These are phyloP conservation scores for Cercospora zeae-maydis DNA, from an alignment of 2,329 filamentous ascomycete species.

Conservation along the genomic window DNA sequence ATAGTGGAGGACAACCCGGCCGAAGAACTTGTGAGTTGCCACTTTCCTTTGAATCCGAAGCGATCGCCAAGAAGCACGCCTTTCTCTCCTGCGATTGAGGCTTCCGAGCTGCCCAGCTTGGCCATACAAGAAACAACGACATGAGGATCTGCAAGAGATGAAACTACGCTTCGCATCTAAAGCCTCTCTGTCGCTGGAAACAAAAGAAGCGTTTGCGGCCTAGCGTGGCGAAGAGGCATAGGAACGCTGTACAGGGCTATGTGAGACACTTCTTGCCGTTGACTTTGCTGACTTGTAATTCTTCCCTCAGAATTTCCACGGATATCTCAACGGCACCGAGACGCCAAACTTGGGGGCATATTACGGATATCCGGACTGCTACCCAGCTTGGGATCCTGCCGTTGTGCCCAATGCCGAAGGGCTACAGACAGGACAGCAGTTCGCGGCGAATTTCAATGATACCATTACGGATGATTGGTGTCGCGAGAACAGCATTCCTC, in stretches of 20 bases:
- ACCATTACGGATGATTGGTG: conserved; percentile 39
- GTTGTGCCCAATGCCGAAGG: conserved; percentile 47
- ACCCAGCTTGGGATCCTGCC: conserved; percentile 59
- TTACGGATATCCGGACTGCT: conserved; percentile 70
- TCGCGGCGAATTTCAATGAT: conserved; percentile 50
- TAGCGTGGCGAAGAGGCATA: no score
- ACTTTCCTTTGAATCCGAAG: background rate
- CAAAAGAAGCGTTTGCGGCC: no score
- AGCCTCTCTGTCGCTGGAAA: no score
- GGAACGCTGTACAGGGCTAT: no score
- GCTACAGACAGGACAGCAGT: conserved; percentile 46
- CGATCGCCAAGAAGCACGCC: background rate
- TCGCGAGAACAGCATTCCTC: conserved; percentile 33
- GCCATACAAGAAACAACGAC: no score
- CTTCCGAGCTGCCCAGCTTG: background rate
- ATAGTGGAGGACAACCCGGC: conserved; percentile 62
- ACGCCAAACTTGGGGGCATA: conserved; percentile 50
- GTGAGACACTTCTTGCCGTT: no score
- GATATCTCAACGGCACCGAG: conserved; percentile 53
- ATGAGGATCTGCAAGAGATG: no score
- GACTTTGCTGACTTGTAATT: background rate
- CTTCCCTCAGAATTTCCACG: conserved; percentile 60
- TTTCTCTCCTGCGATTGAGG: background rate
- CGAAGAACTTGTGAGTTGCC: conserved; percentile 54
- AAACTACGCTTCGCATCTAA: no score